Percentiles rank a stretch among this genome's conserved stretches.
These are phyloP conservation scores for Coemansia sp. DNA, from an alignment of 192 early-diverging fungal genomes.

Conservation along the genomic window DNA sequence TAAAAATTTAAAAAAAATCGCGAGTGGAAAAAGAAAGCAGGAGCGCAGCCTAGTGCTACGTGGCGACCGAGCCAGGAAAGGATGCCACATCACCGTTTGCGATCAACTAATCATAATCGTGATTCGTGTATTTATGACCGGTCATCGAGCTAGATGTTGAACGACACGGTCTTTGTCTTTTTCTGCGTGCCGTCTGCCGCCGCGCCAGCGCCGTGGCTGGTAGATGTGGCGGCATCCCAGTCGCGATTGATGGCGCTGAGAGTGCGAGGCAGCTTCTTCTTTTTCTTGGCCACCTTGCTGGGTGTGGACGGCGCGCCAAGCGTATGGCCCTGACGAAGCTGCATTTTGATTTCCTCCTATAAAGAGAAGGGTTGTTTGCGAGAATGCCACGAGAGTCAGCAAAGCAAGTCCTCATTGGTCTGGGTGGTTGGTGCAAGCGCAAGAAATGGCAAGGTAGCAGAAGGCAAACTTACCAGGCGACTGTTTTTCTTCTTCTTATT, in stretches of 20 bases:
- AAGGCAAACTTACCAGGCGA: constrained; percentile 26
- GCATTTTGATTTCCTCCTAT: constrained; percentile 47
- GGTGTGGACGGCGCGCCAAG: constrained; percentile 3
- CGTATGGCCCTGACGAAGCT: constrained; percentile 32
- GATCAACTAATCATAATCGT: too few species aligned
- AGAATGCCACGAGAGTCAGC: background rate
- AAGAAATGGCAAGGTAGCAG: too few species aligned
- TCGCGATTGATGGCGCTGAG: constrained; percentile 49
- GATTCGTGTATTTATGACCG: too few species aligned
- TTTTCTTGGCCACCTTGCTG: constrained; percentile 18
- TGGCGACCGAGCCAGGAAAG: too few species aligned
- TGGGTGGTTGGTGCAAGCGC: too few species aligned
- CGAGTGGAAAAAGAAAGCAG: background rate
- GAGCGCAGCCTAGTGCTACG: background rate
- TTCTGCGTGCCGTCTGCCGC: constrained; percentile 7
- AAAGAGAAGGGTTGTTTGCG: background rate
- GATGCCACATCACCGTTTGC: too few species aligned
- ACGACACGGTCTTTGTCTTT: constrained; percentile 33
- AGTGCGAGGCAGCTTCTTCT: constrained; percentile 28
- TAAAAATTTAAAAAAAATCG: constrained; percentile 1
- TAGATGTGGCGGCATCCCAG: constrained; percentile 22
- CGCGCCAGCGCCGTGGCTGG: background rate
- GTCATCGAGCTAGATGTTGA: constrained; percentile 26
- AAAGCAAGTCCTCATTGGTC: too few species aligned
- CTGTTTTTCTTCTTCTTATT: constrained; percentile 33